Evolutionary conservation across 2,329 filamentous ascomycete species (phyloP).

Genomic region (Aspergillus sp.): DNA sequence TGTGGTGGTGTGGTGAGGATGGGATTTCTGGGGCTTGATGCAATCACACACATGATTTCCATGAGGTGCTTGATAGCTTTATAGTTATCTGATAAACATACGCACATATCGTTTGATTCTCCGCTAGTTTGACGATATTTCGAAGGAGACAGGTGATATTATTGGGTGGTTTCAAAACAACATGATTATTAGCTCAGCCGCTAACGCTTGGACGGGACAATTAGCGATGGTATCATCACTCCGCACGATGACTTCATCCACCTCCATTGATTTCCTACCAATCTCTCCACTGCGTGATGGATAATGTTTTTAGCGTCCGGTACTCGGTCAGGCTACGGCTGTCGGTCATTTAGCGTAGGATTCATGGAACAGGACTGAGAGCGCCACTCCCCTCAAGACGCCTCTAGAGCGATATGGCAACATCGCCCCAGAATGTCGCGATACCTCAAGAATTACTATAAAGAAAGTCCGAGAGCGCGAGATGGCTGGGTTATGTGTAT

Average conservation of each 20-base stretch:
- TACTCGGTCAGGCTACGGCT: constrained; percentile 3
- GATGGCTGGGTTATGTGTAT: not conserved
- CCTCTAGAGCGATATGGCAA: not conserved
- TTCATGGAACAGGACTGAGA: not conserved
- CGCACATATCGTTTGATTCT: not conserved
- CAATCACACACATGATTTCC: not conserved
- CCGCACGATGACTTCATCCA: constrained; percentile 1
- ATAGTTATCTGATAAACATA: not conserved
- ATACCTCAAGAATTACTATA: not conserved
- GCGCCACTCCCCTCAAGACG: not conserved
- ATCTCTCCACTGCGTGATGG: not conserved
- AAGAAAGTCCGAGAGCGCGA: not conserved
- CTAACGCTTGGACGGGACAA: not conserved
- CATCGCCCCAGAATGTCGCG: constrained; percentile 3
- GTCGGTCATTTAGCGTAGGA: not conserved
- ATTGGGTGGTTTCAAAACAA: not conserved
- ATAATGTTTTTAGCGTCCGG: not conserved
- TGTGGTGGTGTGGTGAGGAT: not conserved
- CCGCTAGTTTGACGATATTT: not conserved
- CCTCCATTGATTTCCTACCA: not conserved
- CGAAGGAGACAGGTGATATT: too few species aligned
- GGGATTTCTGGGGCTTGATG: not conserved
- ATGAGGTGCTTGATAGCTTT: not conserved
- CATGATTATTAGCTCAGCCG: not conserved
- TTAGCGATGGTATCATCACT: not conserved